Conservation (phyloP, 1,139 yeast genomes). For the Yamadazyma pseudoaaseri region DNA sequence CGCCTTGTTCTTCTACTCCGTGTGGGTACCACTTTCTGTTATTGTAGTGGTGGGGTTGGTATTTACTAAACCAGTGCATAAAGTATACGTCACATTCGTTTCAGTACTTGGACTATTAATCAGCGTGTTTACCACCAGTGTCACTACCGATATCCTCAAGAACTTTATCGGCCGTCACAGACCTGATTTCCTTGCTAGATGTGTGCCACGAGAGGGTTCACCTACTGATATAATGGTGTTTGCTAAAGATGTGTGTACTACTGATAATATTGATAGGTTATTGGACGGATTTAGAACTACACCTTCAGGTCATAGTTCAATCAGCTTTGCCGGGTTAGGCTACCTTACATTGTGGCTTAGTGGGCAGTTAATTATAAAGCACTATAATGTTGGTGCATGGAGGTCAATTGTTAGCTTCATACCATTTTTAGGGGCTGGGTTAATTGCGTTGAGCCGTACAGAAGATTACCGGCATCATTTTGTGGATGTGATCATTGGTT, state of each 20-base stretch:
- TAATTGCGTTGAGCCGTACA: constrained; percentile 70
- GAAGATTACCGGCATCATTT: constrained; percentile 82
- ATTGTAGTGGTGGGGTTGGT: constrained; percentile 25
- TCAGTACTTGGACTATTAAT: constrained; percentile 41
- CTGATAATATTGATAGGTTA: constrained; percentile 38
- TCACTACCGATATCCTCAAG: constrained; percentile 54
- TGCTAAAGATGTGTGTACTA: constrained; percentile 65
- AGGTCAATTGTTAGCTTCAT: constrained; percentile 37
- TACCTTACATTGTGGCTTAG: constrained; percentile 62
- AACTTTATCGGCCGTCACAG: constrained; percentile 74
- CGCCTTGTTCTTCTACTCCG: constrained; percentile 37
- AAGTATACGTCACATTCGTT: constrained; percentile 38
- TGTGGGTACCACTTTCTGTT: constrained; percentile 34
- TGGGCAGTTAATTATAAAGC: constrained; percentile 52
- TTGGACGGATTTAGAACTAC: constrained; percentile 76
- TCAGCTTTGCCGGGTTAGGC: constrained; percentile 65
- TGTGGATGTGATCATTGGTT: constrained; percentile 64
- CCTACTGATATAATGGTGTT: constrained; percentile 47
- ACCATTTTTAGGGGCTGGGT: constrained; percentile 54
- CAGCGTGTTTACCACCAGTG: constrained; percentile 40
- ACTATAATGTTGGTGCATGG: constrained; percentile 53
- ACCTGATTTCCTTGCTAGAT: constrained; percentile 76
- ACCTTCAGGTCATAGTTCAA: constrained; percentile 75
- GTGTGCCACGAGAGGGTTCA: constrained; percentile 53
- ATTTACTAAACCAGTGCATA: constrained; percentile 32